Base-by-base conservation (phyloP, 257 asterid species). In the Fraxinus pennsylvanica region DNA sequence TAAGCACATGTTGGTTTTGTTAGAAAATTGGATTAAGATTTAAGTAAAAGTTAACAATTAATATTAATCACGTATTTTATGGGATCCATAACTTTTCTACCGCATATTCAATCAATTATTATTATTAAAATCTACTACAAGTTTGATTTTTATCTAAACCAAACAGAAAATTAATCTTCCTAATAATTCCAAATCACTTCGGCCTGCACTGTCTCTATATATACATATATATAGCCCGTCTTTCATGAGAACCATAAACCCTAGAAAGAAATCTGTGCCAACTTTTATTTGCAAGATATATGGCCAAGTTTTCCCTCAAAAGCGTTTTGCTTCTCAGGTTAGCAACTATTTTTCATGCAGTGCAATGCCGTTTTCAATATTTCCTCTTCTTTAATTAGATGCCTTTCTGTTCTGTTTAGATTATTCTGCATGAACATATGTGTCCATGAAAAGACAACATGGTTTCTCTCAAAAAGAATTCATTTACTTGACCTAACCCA, bases 321-420 rank as follows among this genome's bases (percentile, higher is more conserved):
- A 79, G 38, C 70, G 80, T 80, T 80, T 68, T 83, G 72, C 63
- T 32, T 57, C 54, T 76, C 29, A 83, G 86, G 86, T 80, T 68
- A 33, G 76, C 38, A 8, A 27, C 35, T 6, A 1, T 22, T 47
- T 73, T 70, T 59, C 54, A 35, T 73, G 73, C 79, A 59, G 67
- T 72, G 22, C 36, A 19, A 52, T 1, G 61, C 7, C 61, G 17
- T 14, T 17, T n/a, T n/a, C 21, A 4, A 3, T 14, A 17, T 54
- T 54, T 13, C 52, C 17, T 12, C 17, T 43, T 54, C 65, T 19
- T 19, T 52, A 22, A n/a, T n/a, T n/a, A n/a, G n/a, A n/a, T n/a
- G n/a, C n/a, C n/a, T n/a, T n/a, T n/a, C n/a, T n/a, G n/a, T n/a
- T n/a, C n/a, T 14, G 21, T n/a, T 52, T 52, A 14, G 21, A 52